These are phyloP conservation scores for Chaetoceros tenuissimus DNA, from an alignment of 108 stramenopile species.

Conservation along the genomic window DNA sequence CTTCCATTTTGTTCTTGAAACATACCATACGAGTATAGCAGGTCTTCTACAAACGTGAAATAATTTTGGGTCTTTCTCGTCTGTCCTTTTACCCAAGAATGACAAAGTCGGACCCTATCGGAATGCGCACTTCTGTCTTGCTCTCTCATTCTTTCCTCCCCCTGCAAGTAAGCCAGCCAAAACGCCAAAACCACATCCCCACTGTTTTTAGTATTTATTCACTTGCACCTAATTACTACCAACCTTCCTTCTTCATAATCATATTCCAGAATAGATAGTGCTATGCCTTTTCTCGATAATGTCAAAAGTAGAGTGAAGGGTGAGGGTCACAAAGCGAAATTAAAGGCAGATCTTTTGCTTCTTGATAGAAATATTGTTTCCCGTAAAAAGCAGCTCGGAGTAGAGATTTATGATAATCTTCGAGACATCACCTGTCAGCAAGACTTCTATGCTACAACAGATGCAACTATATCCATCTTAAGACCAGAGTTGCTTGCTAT, in stretches of 20 bases:
- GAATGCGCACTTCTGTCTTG: too few species aligned
- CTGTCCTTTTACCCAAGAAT: too few species aligned
- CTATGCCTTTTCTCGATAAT: conserved; percentile 5
- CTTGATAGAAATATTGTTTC: conserved; percentile 55
- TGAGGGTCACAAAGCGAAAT: conserved; percentile 53
- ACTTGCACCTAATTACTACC: too few species aligned
- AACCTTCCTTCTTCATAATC: background rate
- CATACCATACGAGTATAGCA: too few species aligned
- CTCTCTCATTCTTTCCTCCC: too few species aligned
- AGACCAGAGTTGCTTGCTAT: conserved; percentile 55
- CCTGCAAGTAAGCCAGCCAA: too few species aligned
- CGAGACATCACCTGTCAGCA: conserved; percentile 43
- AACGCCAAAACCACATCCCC: too few species aligned
- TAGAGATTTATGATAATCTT: conserved; percentile 72
- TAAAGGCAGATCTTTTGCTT: conserved; percentile 62
- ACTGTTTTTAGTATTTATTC: too few species aligned
- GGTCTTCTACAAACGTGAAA: too few species aligned
- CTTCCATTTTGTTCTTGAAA: too few species aligned
- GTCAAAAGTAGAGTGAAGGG: conserved; percentile 39
- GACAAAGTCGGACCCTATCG: too few species aligned
- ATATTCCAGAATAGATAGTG: background rate
- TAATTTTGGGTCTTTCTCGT: too few species aligned
- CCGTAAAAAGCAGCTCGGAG: conserved; percentile 64
- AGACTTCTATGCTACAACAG: conserved; percentile 68
- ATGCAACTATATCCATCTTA: conserved; percentile 46